A percentile compares a stretch with the other conserved stretches of the same genome.
Conservation (phyloP, 768 basidiomycete species). For the Suillus plorans region DNA sequence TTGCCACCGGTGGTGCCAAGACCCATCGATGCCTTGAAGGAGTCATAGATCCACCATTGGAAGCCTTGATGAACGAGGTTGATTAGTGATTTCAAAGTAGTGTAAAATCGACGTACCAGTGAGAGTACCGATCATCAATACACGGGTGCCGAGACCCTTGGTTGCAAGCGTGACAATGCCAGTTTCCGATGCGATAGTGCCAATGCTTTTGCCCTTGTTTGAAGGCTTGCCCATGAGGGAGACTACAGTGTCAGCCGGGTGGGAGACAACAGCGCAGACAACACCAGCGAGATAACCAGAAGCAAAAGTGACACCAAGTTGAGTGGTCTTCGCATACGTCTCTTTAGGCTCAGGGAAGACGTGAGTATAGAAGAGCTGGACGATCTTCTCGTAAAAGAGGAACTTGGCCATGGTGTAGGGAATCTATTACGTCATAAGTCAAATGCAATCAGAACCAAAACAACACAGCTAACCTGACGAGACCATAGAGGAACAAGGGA, state of each 20-base stretch:
- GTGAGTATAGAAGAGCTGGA: constrained; percentile 83
- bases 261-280: constrained; percentile 93
- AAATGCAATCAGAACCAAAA: background rate
- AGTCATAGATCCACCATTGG: constrained; percentile 95
- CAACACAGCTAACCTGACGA: constrained; percentile 57
- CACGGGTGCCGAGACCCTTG: constrained; percentile 85
- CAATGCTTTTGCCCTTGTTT: constrained; percentile 80
- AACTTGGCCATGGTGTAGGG: constrained; percentile 99
- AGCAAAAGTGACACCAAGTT: constrained; percentile 86
- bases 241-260: constrained; percentile 92
- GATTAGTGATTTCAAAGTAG: background rate
- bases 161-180: constrained; percentile 66
- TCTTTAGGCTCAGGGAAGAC: constrained; percentile 82
- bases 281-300: constrained; percentile 96
- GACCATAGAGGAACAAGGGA: constrained; percentile 87
- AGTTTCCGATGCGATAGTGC: constrained; percentile 69
- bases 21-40: constrained; percentile 82
- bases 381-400: constrained; percentile 92
- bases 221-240: constrained; percentile 89
- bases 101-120: constrained; percentile 34
- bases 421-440: constrained; percentile 49
- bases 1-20: constrained; percentile 89
- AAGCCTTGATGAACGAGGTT: constrained; percentile 50
- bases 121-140: constrained; percentile 76
- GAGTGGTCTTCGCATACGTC: constrained; percentile 75